These are phyloP conservation scores for Acer yangbiense DNA, from an alignment of 345 rosid species.

Conservation along the genomic window DNA sequence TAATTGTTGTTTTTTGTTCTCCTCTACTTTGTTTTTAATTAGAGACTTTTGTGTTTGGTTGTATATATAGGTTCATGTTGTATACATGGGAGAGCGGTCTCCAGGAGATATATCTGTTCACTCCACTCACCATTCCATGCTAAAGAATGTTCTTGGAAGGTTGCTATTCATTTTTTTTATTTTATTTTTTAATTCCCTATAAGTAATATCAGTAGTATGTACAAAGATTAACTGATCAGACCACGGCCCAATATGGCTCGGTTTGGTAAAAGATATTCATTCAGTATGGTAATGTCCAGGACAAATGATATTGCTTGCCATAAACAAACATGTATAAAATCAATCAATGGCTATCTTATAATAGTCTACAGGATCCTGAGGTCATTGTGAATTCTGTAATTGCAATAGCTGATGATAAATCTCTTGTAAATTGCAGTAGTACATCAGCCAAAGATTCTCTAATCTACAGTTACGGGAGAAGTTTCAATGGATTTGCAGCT, in stretches of 20 bases:
- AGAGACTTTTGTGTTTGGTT: not conserved
- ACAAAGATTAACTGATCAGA: too few relatives aligned
- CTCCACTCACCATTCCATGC: constrained; percentile 34
- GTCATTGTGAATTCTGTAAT: not conserved
- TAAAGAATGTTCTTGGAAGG: constrained; percentile 41
- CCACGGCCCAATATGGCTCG: too few relatives aligned
- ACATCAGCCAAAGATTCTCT: constrained; percentile 31
- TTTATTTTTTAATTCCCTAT: too few relatives aligned
- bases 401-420: not conserved
- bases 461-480: constrained; percentile 41
- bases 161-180: not conserved
- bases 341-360: too few relatives aligned
- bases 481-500: constrained; percentile 50
- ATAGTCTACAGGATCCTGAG: not conserved
- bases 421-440: constrained; percentile 24
- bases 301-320: not conserved
- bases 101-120: constrained; percentile 19
- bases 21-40: too few relatives aligned
- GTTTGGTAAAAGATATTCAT: too few relatives aligned
- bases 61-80: constrained; percentile 29
- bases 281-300: not conserved
- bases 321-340: not conserved
- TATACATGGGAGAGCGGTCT: constrained; percentile 44
- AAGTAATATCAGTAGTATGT: not conserved
- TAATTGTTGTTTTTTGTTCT: not conserved